Evolutionary conservation across 1,284 basidiomycete genomes (phyloP), one percentile per base, ranked within the genome.

Genomic region (Tilletia caries): DNA sequence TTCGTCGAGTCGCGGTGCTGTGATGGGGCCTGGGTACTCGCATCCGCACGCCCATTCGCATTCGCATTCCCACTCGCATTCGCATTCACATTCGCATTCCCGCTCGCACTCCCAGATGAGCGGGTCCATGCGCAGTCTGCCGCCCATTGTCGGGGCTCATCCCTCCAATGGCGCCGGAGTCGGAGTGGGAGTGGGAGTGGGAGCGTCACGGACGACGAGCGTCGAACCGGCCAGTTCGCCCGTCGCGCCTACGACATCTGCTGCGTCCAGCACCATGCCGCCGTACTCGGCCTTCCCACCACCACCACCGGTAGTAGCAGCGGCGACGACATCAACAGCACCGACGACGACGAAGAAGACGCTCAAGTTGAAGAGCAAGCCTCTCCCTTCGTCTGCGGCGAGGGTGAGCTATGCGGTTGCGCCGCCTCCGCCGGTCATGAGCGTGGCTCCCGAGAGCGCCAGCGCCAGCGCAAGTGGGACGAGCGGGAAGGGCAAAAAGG

Each of bases 351-450:
- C 58, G 32, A 62, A 62, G 3, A 37, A 62, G 52, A 54, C 52
- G 52, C 23, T 62, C 29, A 62, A 62, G 32, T 37, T 62, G 32
- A 62, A 62, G 58, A 62, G 58, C 18, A 29, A 34, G 23, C 58
- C 58, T 10, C 33, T 62, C 18, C 58, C 58, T 3, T 18, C 58
- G 6, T 62, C 58, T 10, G 27, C 58, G 32, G 32, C 58, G 13
- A 62, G n/a, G 32, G 20, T 37, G 10, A 62, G 58, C 33, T 62
- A 62, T 23, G 27, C 58, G 20, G 29, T 33, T 33, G 58, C 58
- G 5, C 58, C 58, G 12, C 58, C 58, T 12, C 58, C 58, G 27
- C 58, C 58, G 32, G 18, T 62, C 15, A 37, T 29, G 58, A 62
- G 29, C 37, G 37, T 10, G 25, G 52, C 25, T 27, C n/a, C n/a